Percentiles rank a stretch among this genome's conserved stretches.
phyloP scores from a whole-genome alignment of 2,329 filamentous ascomycete genomes.

The Phyllosticta citrichinensis region DNA sequence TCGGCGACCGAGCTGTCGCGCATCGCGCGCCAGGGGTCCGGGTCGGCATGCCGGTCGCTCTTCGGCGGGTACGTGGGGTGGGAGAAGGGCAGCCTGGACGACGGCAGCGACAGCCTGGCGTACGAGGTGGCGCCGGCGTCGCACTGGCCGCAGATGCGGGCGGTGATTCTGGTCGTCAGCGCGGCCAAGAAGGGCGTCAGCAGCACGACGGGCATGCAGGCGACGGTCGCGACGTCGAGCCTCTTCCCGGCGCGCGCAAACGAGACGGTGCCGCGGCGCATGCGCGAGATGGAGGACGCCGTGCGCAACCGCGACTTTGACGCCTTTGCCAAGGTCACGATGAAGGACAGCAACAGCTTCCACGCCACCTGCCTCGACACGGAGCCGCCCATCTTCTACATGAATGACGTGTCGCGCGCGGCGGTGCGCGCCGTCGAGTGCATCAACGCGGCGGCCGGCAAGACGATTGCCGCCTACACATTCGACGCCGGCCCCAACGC shows the following conservation, averaged over 20 bases:
- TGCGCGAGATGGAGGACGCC: conserved; percentile 76
- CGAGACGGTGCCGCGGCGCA: conserved; percentile 69
- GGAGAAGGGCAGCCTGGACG: conserved; percentile 64
- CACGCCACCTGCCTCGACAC: conserved; percentile 92
- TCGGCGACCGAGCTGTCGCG: conserved; percentile 74
- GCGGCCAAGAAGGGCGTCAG: conserved; percentile 94
- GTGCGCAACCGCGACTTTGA: conserved; percentile 72
- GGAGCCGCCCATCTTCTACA: conserved; percentile 94
- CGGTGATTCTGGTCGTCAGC: conserved; percentile 80
- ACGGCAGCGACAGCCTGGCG: conserved; percentile 80
- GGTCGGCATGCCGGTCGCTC: conserved; percentile 84
- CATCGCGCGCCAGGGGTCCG: conserved; percentile 87
- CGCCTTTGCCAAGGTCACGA: conserved; percentile 79
- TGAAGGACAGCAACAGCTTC: conserved; percentile 96
- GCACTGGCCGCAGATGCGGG: conserved; percentile 94
- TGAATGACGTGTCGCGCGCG: conserved; percentile 86
- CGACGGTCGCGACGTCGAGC: conserved; percentile 83
- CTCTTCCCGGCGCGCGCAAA: conserved; percentile 70
- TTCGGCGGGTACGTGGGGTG: conserved; percentile 96
- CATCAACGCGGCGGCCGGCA: conserved; percentile 72
- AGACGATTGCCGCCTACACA: conserved; percentile 82
- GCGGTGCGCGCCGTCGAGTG: conserved; percentile 82
- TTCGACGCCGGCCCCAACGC: conserved; percentile 97
- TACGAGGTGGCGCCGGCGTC: conserved; percentile 78
- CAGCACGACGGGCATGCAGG: conserved; percentile 92